These are phyloP conservation scores for Ogataea haglerorum DNA, from an alignment of 805 yeast genomes.

Conservation along the genomic window DNA sequence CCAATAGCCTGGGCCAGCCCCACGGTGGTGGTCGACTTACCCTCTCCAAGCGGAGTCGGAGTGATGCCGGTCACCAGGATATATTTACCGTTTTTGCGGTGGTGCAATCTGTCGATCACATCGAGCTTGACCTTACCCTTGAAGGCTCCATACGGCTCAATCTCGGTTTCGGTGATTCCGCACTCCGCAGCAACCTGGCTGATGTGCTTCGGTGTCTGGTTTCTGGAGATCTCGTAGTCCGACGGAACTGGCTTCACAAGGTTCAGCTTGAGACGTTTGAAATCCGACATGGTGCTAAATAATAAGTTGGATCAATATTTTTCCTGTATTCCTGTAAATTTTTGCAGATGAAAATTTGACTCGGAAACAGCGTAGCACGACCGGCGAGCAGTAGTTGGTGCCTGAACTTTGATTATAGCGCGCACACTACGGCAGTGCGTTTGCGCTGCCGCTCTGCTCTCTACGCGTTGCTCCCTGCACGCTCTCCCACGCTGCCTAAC, in stretches of 20 bases:
- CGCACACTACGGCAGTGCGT: too few species aligned
- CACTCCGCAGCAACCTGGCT: slow-evolving; percentile 71
- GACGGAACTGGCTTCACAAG: slow-evolving; percentile 72
- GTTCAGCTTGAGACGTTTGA: slow-evolving; percentile 37
- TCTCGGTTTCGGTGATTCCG: slow-evolving; percentile 73
- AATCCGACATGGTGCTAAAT: slow-evolving; percentile 29
- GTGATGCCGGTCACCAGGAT: slow-evolving; percentile 95
- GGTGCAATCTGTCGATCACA: slow-evolving; percentile 62
- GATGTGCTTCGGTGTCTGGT: slow-evolving; percentile 83
- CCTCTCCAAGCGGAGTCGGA: slow-evolving; percentile 98
- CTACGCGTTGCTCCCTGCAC: too few species aligned
- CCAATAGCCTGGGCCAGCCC: slow-evolving; percentile 97
- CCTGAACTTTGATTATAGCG: too few species aligned
- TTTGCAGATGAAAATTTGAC: slow-evolving; percentile 6
- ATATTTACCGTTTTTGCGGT: slow-evolving; percentile 73
- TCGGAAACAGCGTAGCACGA: background rate
- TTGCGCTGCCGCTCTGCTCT: too few species aligned
- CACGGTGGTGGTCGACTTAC: slow-evolving; percentile 93
- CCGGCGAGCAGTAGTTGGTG: too few species aligned
- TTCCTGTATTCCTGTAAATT: slow-evolving; percentile 9
- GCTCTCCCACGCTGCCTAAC: background rate
- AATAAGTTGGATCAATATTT: slow-evolving; percentile 10
- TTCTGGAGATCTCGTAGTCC: slow-evolving; percentile 85
- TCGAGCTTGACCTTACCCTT: slow-evolving; percentile 84
- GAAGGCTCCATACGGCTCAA: slow-evolving; percentile 84